Evolutionary conservation across 1,284 basidiomycete species (phyloP).

Genomic region (Microbotryum silenes-acaulis): DNA sequence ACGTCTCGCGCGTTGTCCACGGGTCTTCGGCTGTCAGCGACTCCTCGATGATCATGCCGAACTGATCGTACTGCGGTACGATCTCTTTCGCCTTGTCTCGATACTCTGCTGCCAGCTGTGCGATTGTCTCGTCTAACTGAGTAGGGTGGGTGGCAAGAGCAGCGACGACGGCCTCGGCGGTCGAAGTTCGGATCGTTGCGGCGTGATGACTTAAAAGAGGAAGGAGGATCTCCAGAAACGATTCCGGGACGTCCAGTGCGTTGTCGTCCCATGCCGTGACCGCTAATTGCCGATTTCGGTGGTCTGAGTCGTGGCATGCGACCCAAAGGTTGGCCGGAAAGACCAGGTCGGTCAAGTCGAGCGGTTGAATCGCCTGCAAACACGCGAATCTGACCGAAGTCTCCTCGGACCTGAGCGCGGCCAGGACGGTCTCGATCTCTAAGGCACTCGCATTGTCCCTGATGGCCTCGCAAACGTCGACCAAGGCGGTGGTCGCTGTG

Average conservation of each 20-base stretch:
- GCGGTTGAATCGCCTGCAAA: slow-evolving; percentile 75
- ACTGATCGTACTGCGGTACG: slow-evolving; percentile 59
- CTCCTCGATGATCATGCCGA: slow-evolving; percentile 83
- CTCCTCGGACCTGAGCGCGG: slow-evolving; percentile 75
- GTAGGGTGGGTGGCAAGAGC: slow-evolving; percentile 68
- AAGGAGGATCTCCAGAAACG: slow-evolving; percentile 58
- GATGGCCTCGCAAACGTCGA: slow-evolving; percentile 77
- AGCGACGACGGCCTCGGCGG: slow-evolving; percentile 68
- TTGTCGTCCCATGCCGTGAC: slow-evolving; percentile 91
- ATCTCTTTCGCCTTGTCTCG: slow-evolving; percentile 80
- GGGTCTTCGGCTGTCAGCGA: slow-evolving; percentile 89
- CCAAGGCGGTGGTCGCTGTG: slow-evolving; percentile 72
- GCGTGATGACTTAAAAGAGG: slow-evolving; percentile 75
- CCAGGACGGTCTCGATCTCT: slow-evolving; percentile 62
- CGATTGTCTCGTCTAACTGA: slow-evolving; percentile 50
- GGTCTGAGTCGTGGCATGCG: slow-evolving; percentile 82
- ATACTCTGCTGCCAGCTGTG: slow-evolving; percentile 62
- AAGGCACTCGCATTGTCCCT: slow-evolving; percentile 54
- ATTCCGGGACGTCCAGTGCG: slow-evolving; percentile 76
- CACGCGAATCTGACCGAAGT: slow-evolving; percentile 81
- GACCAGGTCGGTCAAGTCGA: slow-evolving; percentile 89
- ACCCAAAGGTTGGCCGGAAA: slow-evolving; percentile 88
- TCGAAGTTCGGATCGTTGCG: slow-evolving; percentile 67
- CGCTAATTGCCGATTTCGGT: slow-evolving; percentile 80
- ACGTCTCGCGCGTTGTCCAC: slow-evolving; percentile 74